Base-by-base conservation (phyloP, 257 asterid genomes). In the Eucommia ulmoides region DNA sequence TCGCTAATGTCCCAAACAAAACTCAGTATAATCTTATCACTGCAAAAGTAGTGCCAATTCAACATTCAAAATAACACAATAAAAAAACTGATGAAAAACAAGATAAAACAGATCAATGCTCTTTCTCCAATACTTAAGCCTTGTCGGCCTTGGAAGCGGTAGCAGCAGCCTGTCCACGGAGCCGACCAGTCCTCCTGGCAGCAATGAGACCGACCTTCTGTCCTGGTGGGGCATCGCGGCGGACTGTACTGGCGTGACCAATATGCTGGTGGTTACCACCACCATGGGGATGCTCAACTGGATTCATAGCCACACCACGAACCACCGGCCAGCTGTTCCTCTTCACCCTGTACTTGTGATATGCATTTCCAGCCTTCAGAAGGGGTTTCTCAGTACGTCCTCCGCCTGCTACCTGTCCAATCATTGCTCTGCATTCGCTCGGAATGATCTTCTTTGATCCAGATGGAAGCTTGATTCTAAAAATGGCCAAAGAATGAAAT, bases 221-320 rank as follows among this genome's bases (percentile, higher is more conserved):
- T 1, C 94, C 94, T 15, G 94, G 94, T 10, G 91, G 91, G 9
- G 89, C 89, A 61, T 82, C 93, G 38, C 89, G 85, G 19, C 86
- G 85, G 7, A 82, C 89, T 2, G 93, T 82, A 22, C 83, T 74
- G 20, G 93, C 89, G 53, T 82, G 89, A 69, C 93, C 89, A 59
- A 82, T 82, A 42, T 82, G 93, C 51, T 82, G 93, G 53, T 82
- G 93, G 74, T 82, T 82, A 79, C 89, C 89, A 74, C 93, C 86
- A 74, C 89, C 89, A 56, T 82, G 89, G 19, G 93, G 89, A 79
- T 79, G 89, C 70, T 79, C 93, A 23, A 79, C 83, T 0, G 93
- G 93, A 49, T 82, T 82, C 93, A 82, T 82, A 51, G 89, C 93
- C 65, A 82, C 89, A 79, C 93, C 93, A 76, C 93, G 89, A 50